Conservation (phyloP, 192 early-diverging fungal species). For the Gaertneriomyces semiglobifer region DNA sequence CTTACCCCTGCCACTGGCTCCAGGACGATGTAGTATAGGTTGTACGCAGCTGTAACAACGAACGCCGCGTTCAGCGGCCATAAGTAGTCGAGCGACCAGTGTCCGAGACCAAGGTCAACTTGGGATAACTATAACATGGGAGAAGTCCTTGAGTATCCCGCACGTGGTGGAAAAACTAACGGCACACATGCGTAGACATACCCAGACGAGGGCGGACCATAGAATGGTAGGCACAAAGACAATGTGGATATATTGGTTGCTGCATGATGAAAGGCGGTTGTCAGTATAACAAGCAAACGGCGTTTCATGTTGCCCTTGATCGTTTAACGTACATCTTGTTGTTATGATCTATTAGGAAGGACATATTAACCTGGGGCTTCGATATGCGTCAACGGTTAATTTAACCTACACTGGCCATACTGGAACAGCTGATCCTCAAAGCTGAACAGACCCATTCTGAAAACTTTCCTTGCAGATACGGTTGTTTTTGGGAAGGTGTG, state of each 20-base stretch:
- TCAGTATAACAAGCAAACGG: neutral
- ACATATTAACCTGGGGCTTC: conserved; percentile 1
- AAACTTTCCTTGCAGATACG: conserved; percentile 4
- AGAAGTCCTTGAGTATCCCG: neutral
- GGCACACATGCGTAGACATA: conserved; percentile 28
- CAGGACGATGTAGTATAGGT: conserved; percentile 72
- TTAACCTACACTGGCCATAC: conserved; percentile 63
- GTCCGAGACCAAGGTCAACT: neutral
- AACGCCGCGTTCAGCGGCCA: conserved; percentile 50
- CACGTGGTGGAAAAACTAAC: neutral
- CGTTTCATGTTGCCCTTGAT: neutral
- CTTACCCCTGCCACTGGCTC: conserved; percentile 65
- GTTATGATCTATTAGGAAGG: conserved; percentile 50
- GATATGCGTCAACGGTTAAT: neutral
- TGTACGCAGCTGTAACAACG: conserved; percentile 55
- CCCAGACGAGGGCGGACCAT: conserved; percentile 71
- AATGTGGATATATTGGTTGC: conserved; percentile 81
- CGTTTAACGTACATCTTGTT: conserved; percentile 48
- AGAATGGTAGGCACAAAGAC: conserved; percentile 89
- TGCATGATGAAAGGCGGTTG: conserved; percentile 28
- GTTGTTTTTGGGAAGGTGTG: no score
- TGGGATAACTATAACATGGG: neutral
- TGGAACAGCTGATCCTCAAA: conserved; percentile 73
- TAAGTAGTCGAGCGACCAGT: conserved; percentile 27
- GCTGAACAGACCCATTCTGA: conserved; percentile 60